phyloP scores from a whole-genome alignment of 768 basidiomycete genomes.

The Leccinum sublutescens region DNA sequence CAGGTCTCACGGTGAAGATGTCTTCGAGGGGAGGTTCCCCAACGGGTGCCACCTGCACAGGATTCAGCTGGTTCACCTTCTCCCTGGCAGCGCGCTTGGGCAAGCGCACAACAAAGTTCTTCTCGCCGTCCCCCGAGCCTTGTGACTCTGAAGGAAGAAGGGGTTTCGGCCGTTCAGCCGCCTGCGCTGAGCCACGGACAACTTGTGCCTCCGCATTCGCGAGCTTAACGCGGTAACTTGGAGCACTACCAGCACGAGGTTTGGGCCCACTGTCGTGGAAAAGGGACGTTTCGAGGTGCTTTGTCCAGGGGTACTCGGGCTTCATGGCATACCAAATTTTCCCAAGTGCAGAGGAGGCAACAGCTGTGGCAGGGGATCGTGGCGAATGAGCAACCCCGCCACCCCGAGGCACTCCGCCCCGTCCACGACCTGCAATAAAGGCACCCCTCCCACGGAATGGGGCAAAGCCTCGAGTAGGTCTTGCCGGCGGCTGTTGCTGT shows the following conservation, averaged over 20 bases:
- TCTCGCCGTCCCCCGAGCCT: slow-evolving; percentile 44
- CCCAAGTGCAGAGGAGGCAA: slow-evolving; percentile 32
- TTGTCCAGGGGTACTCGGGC: slow-evolving; percentile 81
- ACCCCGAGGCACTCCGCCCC: slow-evolving; percentile 47
- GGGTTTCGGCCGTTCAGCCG: slow-evolving; percentile 10
- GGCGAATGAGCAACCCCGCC: slow-evolving; percentile 37
- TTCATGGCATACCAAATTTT: slow-evolving; percentile 72
- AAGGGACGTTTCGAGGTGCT: slow-evolving; percentile 74
- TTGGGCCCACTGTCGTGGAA: slow-evolving; percentile 61
- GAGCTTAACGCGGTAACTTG: slow-evolving; percentile 60
- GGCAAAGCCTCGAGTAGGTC: slow-evolving; percentile 34
- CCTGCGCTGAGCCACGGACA: slow-evolving; percentile 38
- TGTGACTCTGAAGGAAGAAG: slow-evolving; percentile 20
- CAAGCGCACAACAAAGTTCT: slow-evolving; percentile 52
- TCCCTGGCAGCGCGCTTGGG: slow-evolving; percentile 44
- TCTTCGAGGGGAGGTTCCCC: slow-evolving; percentile 50
- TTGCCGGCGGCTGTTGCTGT: slow-evolving; percentile 34
- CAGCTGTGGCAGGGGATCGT: slow-evolving; percentile 29
- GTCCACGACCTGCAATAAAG: slow-evolving; percentile 40
- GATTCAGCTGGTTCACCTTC: slow-evolving; percentile 18
- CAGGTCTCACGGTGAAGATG: slow-evolving; percentile 56
- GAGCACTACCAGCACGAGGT: slow-evolving; percentile 54
- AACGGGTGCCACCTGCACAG: slow-evolving; percentile 23
- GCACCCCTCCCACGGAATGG: slow-evolving; percentile 48
- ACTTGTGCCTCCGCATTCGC: slow-evolving; percentile 48